Evolutionary conservation across 2,329 filamentous ascomycete genomes (phyloP).

Genomic region (Diplodia intermedia): DNA sequence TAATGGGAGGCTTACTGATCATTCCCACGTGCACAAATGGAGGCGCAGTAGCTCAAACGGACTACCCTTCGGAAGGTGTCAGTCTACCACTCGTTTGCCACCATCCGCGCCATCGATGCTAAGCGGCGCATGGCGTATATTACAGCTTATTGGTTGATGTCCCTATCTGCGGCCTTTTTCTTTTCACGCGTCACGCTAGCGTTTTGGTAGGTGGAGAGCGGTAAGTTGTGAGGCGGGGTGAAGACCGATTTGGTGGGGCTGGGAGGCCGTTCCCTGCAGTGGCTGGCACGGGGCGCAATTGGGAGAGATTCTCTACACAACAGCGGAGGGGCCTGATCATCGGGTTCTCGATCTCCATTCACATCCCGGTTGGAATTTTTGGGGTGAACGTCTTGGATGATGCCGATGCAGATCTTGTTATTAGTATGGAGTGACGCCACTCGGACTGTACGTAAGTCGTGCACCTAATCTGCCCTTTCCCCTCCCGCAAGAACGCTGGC

Average conservation of each 20-base stretch:
- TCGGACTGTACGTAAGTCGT: slow-evolving; percentile 8
- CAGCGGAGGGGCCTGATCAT: background rate
- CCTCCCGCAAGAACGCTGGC: background rate
- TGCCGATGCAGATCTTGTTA: slow-evolving; percentile 18
- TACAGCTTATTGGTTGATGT: background rate
- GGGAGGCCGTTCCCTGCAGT: background rate
- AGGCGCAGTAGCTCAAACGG: slow-evolving; percentile 4
- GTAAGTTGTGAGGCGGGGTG: slow-evolving; percentile 1
- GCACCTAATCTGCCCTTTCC: background rate
- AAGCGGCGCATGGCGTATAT: background rate
- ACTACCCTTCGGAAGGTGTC: background rate
- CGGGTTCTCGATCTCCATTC: slow-evolving; percentile 12
- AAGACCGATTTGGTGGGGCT: slow-evolving; percentile 16
- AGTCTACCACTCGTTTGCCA: slow-evolving; percentile 8
- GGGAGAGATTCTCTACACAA: background rate
- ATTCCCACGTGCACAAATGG: background rate
- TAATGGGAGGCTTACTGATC: background rate
- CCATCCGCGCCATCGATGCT: slow-evolving; percentile 8
- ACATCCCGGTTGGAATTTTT: background rate
- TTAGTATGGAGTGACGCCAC: background rate
- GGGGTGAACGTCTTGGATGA: background rate
- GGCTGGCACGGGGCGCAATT: too few species aligned
- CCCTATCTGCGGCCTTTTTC: slow-evolving; percentile 22
- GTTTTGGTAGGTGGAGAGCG: slow-evolving; percentile 25
- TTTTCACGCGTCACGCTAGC: slow-evolving; percentile 16